Evolutionary conservation across 2,329 filamentous ascomycete species (phyloP).

Genomic region (Pseudomassariella vexata): DNA sequence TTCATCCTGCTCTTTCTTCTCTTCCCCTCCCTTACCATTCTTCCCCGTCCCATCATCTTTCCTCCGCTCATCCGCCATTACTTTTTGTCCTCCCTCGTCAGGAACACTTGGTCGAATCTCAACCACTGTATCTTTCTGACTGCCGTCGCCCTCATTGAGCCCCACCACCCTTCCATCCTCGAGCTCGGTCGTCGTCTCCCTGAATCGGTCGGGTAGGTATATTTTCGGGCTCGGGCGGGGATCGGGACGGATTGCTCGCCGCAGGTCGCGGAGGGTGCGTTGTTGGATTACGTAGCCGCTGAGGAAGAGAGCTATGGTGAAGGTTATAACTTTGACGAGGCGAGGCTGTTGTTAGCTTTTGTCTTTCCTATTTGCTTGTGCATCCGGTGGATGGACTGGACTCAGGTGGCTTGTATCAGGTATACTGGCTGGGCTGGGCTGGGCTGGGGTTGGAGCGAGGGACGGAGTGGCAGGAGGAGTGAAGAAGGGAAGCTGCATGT

Average conservation of each 20-base stretch:
- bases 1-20: slow-evolving; percentile 20
- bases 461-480: slow-evolving; percentile 16
- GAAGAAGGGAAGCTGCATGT: background rate
- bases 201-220: slow-evolving; percentile 46
- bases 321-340: slow-evolving; percentile 62
- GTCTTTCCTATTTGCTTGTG: slow-evolving; percentile 2
- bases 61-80: slow-evolving; percentile 9
- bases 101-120: slow-evolving; percentile 29
- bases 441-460: background rate
- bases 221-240: slow-evolving; percentile 40
- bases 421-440: background rate
- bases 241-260: slow-evolving; percentile 59
- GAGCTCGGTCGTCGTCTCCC: slow-evolving; percentile 37
- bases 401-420: background rate
- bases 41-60: slow-evolving; percentile 22
- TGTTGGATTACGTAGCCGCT: slow-evolving; percentile 87
- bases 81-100: slow-evolving; percentile 9
- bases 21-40: slow-evolving; percentile 18
- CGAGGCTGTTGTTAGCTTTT: background rate
- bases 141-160: slow-evolving; percentile 21
- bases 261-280: slow-evolving; percentile 72
- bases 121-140: slow-evolving; percentile 20
- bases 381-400: background rate
- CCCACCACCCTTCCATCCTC: slow-evolving; percentile 39
- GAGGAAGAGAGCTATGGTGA: slow-evolving; percentile 77